Base-by-base conservation (phyloP, 1,284 basidiomycete species). In the Malassezia yamatoensis region DNA sequence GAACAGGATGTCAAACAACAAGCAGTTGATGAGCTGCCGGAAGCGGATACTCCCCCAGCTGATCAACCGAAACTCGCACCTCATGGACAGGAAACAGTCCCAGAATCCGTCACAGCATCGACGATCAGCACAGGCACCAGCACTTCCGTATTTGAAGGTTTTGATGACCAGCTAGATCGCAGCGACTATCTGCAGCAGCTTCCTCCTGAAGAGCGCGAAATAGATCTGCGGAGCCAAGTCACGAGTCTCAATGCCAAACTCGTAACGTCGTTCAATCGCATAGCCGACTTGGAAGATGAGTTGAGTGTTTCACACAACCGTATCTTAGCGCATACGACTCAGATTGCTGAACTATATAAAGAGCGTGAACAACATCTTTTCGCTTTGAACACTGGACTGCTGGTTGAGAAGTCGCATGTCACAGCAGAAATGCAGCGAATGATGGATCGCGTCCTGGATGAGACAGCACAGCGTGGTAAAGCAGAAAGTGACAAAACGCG, bases 401-500 rank as follows among this genome's bases (percentile, higher is more conserved):
- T 96, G 41, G 91, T 98, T 21, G 93, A 98, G 77, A 75, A 89
- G 74, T 79, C 82, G 32, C 86, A 93, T 75, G 90, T 98, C 58
- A 89, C 87, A 16, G 77, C 83, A 8, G 94, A 98, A 77, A 85
- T 98, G 68, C 93, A 85, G 65, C 82, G 89, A 32, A 80, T 98
- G 62, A 96, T 96, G 83, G 88, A 93, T 65, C 85, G 85, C 49
- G 85, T 91, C 18, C 88, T 90, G 12, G 90, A 94, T 68, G 93
- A 96, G 77, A 90, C 91, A 18, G 84, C 88, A 3, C 83, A 85
- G 63, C 81, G 90, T 16, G 90, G 90, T 15, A 85, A 89, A 72
- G 93, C 91, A 1, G 83, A 80, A 58, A 88, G 86, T 15, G 82
- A 86, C 41, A 80, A 78, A 20, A 77, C 77, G 59, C 85, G 85